phyloP scores from a whole-genome alignment of 306 rosid genomes.

The Prinsepia uniflora region DNA sequence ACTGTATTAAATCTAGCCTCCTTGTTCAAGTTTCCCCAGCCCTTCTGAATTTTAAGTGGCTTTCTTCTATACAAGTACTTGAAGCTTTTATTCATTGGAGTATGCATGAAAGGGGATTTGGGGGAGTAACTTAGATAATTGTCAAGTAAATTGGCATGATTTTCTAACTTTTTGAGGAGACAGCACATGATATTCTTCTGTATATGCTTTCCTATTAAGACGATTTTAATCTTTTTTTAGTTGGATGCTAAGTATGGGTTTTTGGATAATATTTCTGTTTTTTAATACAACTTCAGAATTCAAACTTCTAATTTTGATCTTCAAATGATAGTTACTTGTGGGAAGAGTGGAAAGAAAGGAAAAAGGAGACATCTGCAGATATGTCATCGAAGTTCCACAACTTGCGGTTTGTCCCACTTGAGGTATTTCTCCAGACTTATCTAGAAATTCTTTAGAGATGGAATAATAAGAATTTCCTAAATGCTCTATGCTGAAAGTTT shows the following conservation, averaged over 20 bases:
- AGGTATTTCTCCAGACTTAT: slow-evolving; percentile 42
- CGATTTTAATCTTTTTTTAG: neutral
- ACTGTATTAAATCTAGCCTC: neutral
- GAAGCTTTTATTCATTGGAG: neutral
- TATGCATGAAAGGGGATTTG: neutral
- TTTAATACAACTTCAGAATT: slow-evolving; percentile 12
- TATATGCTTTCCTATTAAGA: neutral
- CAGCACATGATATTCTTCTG: neutral
- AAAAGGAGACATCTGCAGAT: slow-evolving; percentile 53
- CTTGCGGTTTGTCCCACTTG: slow-evolving; percentile 77
- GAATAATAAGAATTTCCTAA: neutral
- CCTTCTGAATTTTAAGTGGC: neutral
- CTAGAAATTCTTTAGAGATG: neutral
- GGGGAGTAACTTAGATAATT: neutral
- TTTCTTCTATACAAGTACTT: neutral
- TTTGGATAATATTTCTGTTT: neutral
- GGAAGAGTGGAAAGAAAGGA: slow-evolving; percentile 97
- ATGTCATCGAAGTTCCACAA: slow-evolving; percentile 55
- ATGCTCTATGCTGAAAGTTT: slow-evolving; percentile 9
- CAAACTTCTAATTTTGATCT: slow-evolving; percentile 16
- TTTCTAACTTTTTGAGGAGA: neutral
- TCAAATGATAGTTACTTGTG: slow-evolving; percentile 63
- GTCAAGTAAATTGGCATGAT: neutral
- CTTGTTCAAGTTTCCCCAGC: neutral
- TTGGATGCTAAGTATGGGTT: neutral